phyloP scores from a whole-genome alignment of 2,329 filamentous ascomycete genomes.

The Ophiosphaerella herpotricha region DNA sequence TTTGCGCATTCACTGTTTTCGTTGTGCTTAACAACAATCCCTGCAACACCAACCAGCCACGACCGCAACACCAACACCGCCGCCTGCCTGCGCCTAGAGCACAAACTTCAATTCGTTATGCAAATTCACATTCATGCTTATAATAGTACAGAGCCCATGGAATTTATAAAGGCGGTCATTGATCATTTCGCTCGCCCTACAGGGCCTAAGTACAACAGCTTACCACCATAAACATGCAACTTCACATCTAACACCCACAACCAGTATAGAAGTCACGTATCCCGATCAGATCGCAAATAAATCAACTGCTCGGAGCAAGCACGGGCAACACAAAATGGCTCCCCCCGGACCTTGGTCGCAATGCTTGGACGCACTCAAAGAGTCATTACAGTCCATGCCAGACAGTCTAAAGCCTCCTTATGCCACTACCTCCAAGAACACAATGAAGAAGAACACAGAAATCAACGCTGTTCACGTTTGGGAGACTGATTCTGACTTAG shows the following conservation, averaged over 20 bases:
- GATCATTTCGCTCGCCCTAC: slow-evolving; percentile 2
- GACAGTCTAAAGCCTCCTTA: slow-evolving; percentile 28
- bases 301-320: slow-evolving; percentile 2
- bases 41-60: slow-evolving; percentile 3
- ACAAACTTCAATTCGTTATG: not conserved
- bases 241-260: not conserved
- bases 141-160: slow-evolving; percentile 4
- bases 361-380: slow-evolving; percentile 29
- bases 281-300: not conserved
- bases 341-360: slow-evolving; percentile 28
- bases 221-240: not conserved
- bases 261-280: not conserved
- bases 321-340: slow-evolving; percentile 3
- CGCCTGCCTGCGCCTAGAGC: slow-evolving; percentile 1
- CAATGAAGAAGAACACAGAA: slow-evolving; percentile 28
- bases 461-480: slow-evolving; percentile 36
- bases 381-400: slow-evolving; percentile 31
- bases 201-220: not conserved
- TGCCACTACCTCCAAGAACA: slow-evolving; percentile 20
- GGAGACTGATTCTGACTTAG: slow-evolving; percentile 39
- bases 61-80: slow-evolving; percentile 1
- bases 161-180: slow-evolving; percentile 16
- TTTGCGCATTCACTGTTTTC: slow-evolving; percentile 5
- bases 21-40: not conserved
- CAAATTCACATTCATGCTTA: not conserved